Evolutionary conservation across 208 protist genomes (phyloP).

Genomic region (Herpetomonas muscarum): DNA sequence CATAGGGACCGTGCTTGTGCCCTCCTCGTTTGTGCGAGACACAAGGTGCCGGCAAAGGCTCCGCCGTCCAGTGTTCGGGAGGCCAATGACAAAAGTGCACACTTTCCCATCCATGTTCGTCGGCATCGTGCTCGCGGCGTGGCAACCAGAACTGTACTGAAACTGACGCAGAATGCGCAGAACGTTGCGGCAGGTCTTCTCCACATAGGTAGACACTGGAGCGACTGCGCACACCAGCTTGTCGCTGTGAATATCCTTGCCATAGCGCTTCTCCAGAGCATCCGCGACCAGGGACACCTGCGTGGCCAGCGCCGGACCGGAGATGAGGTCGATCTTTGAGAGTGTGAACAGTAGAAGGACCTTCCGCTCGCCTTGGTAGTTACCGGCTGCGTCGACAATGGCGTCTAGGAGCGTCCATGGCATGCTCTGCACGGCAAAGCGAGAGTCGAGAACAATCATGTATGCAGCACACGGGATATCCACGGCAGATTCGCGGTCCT

Average conservation of each 20-base stretch:
- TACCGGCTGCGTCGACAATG: conserved; percentile 51
- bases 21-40: conserved; percentile 33
- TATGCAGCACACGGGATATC: conserved; percentile 71
- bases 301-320: conserved; percentile 59
- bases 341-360: conserved; percentile 75
- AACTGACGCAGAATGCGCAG: conserved; percentile 70
- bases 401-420: conserved; percentile 80
- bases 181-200: conserved; percentile 51
- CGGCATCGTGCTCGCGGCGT: conserved; percentile 32
- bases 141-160: conserved; percentile 42
- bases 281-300: conserved; percentile 68
- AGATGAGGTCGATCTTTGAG: conserved; percentile 80
- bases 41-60: conserved; percentile 61
- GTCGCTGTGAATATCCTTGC: conserved; percentile 28
- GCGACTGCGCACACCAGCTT: conserved; percentile 45
- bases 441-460: conserved; percentile 76
- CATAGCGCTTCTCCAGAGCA: conserved; percentile 58
- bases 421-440: conserved; percentile 76
- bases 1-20: conserved; percentile 67
- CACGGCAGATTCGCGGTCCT: conserved; percentile 15
- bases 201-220: conserved; percentile 61
- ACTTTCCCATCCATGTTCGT: conserved; percentile 75
- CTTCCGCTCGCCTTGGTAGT: conserved; percentile 56
- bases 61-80: conserved; percentile 76
- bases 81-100: conserved; percentile 73